phyloP scores from a whole-genome alignment of 768 basidiomycete species.

The Hortiboletus flavorubellus region DNA sequence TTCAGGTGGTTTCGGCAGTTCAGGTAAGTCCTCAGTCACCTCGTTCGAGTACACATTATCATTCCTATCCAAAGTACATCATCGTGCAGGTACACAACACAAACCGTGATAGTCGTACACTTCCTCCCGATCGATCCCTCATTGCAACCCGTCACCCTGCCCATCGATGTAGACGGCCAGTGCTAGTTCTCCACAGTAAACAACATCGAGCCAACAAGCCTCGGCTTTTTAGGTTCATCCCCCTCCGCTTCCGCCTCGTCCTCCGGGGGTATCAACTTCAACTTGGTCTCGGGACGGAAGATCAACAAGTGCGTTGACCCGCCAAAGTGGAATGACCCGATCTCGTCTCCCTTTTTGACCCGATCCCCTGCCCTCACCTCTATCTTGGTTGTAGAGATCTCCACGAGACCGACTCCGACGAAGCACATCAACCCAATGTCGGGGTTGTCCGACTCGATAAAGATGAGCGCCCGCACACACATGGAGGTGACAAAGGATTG shows the following conservation, averaged over 20 bases:
- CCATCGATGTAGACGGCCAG: no score
- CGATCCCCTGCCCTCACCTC: conserved; percentile 43
- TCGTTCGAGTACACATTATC: no score
- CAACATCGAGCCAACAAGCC: conserved; percentile 8
- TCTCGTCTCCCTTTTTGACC: conserved; percentile 51
- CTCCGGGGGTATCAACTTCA: conserved; percentile 10
- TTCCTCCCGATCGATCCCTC: no score
- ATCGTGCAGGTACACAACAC: no score
- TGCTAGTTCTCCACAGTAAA: conserved; percentile 10
- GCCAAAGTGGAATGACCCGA: conserved; percentile 65
- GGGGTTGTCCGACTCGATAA: conserved; percentile 54
- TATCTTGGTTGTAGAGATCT: conserved; percentile 58
- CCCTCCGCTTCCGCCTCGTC: no score
- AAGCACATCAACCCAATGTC: conserved; percentile 57
- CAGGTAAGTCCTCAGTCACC: no score
- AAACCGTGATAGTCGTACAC: no score
- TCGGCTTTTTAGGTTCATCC: not conserved
- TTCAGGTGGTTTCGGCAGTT: no score
- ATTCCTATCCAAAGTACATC: no score
- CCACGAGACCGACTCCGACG: conserved; percentile 57
- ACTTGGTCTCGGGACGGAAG: conserved; percentile 36
- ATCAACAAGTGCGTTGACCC: conserved; percentile 50
- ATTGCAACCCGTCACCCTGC: no score
- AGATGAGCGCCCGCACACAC: conserved; percentile 54
- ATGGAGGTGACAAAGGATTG: conserved; percentile 39